phyloP scores from a whole-genome alignment of 2,329 filamentous ascomycete species.

The Incumbomyces lentus region DNA sequence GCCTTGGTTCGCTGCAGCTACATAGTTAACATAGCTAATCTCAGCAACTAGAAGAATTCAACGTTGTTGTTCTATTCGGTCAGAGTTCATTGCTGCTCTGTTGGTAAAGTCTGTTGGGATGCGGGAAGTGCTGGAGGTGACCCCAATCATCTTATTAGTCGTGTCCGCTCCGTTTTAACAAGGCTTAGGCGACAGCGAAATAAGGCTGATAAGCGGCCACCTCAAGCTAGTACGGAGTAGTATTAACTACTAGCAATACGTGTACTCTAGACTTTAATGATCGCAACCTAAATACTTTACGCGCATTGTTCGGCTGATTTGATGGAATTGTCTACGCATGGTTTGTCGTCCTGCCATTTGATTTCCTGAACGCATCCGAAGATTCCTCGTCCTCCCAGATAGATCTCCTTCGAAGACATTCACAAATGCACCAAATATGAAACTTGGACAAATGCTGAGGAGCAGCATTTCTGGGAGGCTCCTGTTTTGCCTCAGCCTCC shows the following conservation, averaged over 20 bases:
- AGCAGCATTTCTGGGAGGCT: constrained; percentile 4
- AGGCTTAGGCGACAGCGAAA: background rate
- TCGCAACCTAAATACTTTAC: background rate
- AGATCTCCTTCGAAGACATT: background rate
- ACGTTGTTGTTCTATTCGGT: too few relatives aligned
- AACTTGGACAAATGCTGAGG: constrained; percentile 7
- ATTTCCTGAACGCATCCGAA: background rate
- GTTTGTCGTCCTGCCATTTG: background rate
- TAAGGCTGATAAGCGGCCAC: background rate
- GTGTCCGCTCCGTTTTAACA: too few relatives aligned
- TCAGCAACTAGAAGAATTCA: too few relatives aligned
- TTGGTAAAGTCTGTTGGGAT: background rate
- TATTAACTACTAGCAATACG: too few relatives aligned
- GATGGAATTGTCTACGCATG: constrained; percentile 6
- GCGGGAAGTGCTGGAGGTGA: too few relatives aligned
- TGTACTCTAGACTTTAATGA: background rate
- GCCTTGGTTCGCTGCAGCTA: too few relatives aligned
- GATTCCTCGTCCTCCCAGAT: background rate
- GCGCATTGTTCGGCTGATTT: constrained; percentile 1
- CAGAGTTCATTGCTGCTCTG: background rate
- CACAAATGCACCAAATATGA: constrained; percentile 3
- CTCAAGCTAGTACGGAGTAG: too few relatives aligned
- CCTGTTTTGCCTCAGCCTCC: constrained; percentile 2
- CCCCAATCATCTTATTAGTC: too few relatives aligned
- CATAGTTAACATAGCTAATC: too few relatives aligned